phyloP scores from a whole-genome alignment of 805 yeast genomes.

The Saccharomycodes ludwigii region DNA sequence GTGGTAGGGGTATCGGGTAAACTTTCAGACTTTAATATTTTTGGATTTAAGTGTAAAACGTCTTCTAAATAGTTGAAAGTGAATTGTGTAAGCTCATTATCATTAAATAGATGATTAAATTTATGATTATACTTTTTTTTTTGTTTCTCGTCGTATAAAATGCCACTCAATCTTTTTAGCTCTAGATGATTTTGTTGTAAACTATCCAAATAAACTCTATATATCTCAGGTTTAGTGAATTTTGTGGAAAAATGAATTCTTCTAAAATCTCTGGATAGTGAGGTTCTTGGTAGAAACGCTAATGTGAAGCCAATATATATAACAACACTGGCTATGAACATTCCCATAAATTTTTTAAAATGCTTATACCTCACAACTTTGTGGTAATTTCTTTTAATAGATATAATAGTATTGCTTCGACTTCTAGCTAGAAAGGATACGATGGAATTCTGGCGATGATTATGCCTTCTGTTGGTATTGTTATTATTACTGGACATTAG shows the following conservation, averaged over 20 bases:
- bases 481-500: no score
- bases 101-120: conserved; percentile 29
- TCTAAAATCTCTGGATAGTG: conserved; percentile 68
- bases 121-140: no score
- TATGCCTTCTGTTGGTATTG: no score
- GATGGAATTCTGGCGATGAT: conserved; percentile 10
- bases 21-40: conserved; percentile 45
- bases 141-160: no score
- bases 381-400: conserved; percentile 18
- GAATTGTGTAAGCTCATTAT: conserved; percentile 33
- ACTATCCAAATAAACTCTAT: conserved; percentile 41
- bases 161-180: conserved; percentile 20
- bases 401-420: conserved; percentile 19
- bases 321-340: conserved; percentile 14
- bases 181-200: conserved; percentile 23
- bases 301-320: conserved; percentile 40
- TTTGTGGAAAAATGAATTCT: conserved; percentile 50
- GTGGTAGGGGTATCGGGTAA: no score
- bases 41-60: conserved; percentile 36
- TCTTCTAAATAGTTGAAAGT: conserved; percentile 37
- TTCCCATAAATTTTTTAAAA: conserved; percentile 16
- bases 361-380: conserved; percentile 20
- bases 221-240: conserved; percentile 56
- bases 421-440: conserved; percentile 12
- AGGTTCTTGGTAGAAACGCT: conserved; percentile 74